Percentiles rank a stretch among this genome's conserved stretches.
Conservation (phyloP, 169 alveolate species). For the Theileria sp. region DNA sequence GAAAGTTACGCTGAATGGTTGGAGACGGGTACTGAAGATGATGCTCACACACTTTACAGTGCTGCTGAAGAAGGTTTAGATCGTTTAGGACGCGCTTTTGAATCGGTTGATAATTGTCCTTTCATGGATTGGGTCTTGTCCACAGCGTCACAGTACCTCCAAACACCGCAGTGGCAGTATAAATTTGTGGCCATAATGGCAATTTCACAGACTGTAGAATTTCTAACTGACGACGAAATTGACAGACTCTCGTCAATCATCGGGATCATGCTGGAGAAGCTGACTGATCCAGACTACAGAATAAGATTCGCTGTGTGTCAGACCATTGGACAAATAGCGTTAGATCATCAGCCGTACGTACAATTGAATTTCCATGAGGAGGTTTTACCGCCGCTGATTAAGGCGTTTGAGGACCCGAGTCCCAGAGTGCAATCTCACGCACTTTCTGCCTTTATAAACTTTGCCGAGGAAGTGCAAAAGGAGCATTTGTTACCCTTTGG, state of each 20-base stretch:
- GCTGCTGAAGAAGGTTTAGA: slow-evolving; percentile 85
- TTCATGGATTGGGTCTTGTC: slow-evolving; percentile 76
- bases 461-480: slow-evolving; percentile 86
- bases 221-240: slow-evolving; percentile 82
- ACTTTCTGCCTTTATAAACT: slow-evolving; percentile 87
- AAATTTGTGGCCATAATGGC: slow-evolving; percentile 86
- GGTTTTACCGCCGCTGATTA: slow-evolving; percentile 80
- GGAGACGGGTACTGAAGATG: slow-evolving; percentile 80
- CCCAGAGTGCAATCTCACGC: slow-evolving; percentile 88
- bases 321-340: slow-evolving; percentile 88
- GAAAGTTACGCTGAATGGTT: slow-evolving; percentile 82
- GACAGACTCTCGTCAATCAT: slow-evolving; percentile 79
- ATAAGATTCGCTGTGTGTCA: slow-evolving; percentile 90
- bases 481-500: slow-evolving; percentile 80
- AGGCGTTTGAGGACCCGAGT: slow-evolving; percentile 79
- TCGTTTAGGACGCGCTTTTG: slow-evolving; percentile 80
- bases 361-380: slow-evolving; percentile 76
- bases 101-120: slow-evolving; percentile 73
- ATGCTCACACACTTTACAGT: slow-evolving; percentile 78
- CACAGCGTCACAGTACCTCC: slow-evolving; percentile 74
- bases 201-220: slow-evolving; percentile 82
- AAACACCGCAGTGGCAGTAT: slow-evolving; percentile 82
- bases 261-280: slow-evolving; percentile 75
- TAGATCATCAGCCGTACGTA: slow-evolving; percentile 88
- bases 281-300: slow-evolving; percentile 83